Conservation (phyloP, 2,329 filamentous ascomycete genomes). For the Fusarium ambrosium region DNA sequence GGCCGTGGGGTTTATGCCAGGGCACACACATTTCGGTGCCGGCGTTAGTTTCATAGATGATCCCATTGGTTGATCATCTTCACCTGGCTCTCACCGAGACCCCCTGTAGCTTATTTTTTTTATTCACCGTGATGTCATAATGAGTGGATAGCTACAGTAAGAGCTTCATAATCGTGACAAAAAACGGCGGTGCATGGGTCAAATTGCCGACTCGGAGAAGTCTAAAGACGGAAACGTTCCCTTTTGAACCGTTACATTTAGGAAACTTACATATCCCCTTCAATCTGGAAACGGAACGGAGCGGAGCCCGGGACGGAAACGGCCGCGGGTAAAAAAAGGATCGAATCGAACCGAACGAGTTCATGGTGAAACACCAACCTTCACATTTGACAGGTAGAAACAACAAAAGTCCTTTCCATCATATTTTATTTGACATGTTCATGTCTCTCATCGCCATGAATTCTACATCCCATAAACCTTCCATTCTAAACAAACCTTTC, state of each 20-base stretch:
- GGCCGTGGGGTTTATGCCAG: slow-evolving; percentile 36
- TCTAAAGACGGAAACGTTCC: slow-evolving; percentile 12
- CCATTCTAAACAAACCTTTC: slow-evolving; percentile 13
- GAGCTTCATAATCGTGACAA: slow-evolving; percentile 3
- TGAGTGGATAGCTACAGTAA: background rate
- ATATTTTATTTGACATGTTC: slow-evolving; percentile 15
- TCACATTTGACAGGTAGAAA: background rate
- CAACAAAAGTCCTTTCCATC: slow-evolving; percentile 3
- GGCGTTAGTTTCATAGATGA: slow-evolving; percentile 17
- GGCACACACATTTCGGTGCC: background rate
- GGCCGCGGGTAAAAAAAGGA: background rate
- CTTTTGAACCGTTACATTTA: slow-evolving; percentile 2
- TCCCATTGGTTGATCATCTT: slow-evolving; percentile 29
- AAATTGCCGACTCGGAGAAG: background rate
- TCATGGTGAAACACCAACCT: background rate
- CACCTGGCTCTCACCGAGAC: background rate
- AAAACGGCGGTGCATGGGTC: background rate
- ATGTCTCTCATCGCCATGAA: background rate
- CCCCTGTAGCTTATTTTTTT: background rate
- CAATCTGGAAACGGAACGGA: background rate
- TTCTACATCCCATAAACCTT: background rate
- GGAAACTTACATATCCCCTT: background rate
- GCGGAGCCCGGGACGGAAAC: background rate
- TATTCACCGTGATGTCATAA: slow-evolving; percentile 37
- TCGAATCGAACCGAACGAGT: slow-evolving; percentile 10